Percentiles rank a stretch among this genome's conserved stretches.
phyloP scores from a whole-genome alignment of 805 yeast species.

The Wickerhamiella sorbophila region DNA sequence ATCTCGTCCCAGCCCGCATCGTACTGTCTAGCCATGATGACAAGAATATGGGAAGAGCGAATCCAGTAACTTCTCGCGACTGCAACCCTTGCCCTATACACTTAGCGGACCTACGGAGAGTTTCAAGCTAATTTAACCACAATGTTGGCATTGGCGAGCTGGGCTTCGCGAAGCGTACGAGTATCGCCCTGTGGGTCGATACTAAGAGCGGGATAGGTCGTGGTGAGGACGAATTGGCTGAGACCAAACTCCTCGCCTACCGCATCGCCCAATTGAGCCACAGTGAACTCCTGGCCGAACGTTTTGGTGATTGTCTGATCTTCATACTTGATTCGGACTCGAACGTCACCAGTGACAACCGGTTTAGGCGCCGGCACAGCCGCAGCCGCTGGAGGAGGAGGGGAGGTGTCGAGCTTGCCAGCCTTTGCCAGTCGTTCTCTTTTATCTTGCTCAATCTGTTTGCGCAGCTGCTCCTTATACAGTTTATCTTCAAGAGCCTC shows the following conservation, averaged over 20 bases:
- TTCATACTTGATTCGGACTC: conserved; percentile 18
- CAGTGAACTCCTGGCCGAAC: conserved; percentile 18
- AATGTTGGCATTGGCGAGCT: conserved; percentile 22
- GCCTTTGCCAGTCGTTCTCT: conserved; percentile 18
- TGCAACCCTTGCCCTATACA: no score
- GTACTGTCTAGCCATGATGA: conserved; percentile 5
- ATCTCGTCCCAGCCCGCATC: conserved; percentile 20
- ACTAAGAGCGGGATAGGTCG: conserved; percentile 23
- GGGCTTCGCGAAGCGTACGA: conserved; percentile 21
- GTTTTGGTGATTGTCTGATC: conserved; percentile 18
- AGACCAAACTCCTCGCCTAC: conserved; percentile 17
- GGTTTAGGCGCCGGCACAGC: conserved; percentile 10
- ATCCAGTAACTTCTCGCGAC: background rate
- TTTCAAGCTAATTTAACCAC: conserved; percentile 13
- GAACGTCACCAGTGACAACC: conserved; percentile 9
- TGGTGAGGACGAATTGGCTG: conserved; percentile 17
- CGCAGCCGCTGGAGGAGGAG: conserved; percentile 1
- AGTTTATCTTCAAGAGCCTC: conserved; percentile 21
- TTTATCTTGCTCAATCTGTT: conserved; percentile 25
- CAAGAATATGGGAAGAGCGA: background rate
- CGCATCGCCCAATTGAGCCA: conserved; percentile 20
- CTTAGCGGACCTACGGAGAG: no score
- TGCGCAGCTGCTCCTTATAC: conserved; percentile 22
- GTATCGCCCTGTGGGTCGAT: conserved; percentile 16
- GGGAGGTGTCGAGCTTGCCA: background rate